These are phyloP conservation scores for Leonotis leonurus DNA, from an alignment of 257 asterid species.

Conservation along the genomic window DNA sequence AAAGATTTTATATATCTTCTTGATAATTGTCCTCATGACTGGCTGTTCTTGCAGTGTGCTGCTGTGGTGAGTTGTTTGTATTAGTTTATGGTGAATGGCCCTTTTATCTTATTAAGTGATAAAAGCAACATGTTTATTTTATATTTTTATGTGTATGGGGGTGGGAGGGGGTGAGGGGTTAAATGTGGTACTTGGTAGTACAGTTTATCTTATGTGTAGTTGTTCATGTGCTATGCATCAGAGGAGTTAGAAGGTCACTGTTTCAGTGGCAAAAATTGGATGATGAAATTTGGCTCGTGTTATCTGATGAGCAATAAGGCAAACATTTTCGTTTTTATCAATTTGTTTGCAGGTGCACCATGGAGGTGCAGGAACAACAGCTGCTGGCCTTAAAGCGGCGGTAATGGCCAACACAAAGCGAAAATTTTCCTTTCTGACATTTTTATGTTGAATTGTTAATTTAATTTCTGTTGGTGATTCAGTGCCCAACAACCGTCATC, in stretches of 20 bases:
- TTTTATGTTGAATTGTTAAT: neutral
- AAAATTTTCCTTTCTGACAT: neutral
- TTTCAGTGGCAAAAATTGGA: neutral
- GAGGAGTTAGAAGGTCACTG: neutral
- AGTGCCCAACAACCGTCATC: constrained; percentile 88
- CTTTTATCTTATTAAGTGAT: neutral
- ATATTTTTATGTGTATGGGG: neutral
- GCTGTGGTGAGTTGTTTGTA: constrained; percentile 65
- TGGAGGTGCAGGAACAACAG: constrained; percentile 98
- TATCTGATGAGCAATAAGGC: constrained; percentile 1
- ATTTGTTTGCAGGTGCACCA: constrained; percentile 77
- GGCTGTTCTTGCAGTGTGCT: constrained; percentile 80
- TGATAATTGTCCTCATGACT: constrained; percentile 94
- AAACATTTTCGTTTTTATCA: neutral
- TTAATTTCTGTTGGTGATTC: constrained; percentile 9
- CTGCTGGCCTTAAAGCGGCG: constrained; percentile 98
- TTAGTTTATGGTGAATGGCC: neutral
- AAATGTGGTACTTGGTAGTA: no score
- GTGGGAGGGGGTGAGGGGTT: neutral
- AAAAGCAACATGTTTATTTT: neutral
- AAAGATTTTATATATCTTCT: constrained; percentile 73
- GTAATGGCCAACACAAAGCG: constrained; percentile 25
- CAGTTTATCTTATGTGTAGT: no score
- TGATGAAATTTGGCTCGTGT: neutral
- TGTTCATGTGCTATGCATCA: neutral